phyloP scores from a whole-genome alignment of 129 eudicot species.

The Centrapalus pauciflorus region DNA sequence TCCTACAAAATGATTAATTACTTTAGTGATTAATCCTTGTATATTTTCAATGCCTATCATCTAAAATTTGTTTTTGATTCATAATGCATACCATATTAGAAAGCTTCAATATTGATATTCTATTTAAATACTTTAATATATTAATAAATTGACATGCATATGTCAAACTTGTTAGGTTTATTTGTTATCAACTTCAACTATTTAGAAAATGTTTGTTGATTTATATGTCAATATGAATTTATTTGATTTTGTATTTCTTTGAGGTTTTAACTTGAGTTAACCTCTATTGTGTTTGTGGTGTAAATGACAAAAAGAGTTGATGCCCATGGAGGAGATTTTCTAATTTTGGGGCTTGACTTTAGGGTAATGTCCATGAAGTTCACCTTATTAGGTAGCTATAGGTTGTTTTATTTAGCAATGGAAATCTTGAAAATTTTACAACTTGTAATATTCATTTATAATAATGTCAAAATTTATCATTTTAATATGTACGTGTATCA shows the following conservation, averaged over 20 bases:
- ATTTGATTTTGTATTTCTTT: not conserved
- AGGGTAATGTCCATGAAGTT: conserved; percentile 3
- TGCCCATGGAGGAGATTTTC: conserved; percentile 2
- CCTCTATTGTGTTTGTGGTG: conserved; percentile 1
- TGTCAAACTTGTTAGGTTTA: conserved; percentile 10
- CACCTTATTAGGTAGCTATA: conserved; percentile 16
- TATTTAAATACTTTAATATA: not conserved
- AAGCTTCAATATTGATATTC: not conserved
- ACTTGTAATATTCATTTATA: no score
- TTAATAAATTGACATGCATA: not conserved
- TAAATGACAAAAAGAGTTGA: conserved; percentile 27
- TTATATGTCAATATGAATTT: not conserved
- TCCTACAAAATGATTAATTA: no score
- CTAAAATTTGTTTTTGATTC: no score
- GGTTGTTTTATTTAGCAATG: not conserved
- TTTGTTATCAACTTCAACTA: not conserved
- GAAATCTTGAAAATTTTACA: no score
- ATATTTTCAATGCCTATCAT: no score
- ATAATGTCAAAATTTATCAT: no score
- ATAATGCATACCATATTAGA: no score
- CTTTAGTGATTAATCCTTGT: no score
- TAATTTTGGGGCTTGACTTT: conserved; percentile 25
- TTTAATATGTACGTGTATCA: no score
- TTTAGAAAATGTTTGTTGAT: not conserved
- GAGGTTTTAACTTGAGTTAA: not conserved